Base-by-base conservation (phyloP, 192 early-diverging fungal species). In the Kappamyces sp. region DNA sequence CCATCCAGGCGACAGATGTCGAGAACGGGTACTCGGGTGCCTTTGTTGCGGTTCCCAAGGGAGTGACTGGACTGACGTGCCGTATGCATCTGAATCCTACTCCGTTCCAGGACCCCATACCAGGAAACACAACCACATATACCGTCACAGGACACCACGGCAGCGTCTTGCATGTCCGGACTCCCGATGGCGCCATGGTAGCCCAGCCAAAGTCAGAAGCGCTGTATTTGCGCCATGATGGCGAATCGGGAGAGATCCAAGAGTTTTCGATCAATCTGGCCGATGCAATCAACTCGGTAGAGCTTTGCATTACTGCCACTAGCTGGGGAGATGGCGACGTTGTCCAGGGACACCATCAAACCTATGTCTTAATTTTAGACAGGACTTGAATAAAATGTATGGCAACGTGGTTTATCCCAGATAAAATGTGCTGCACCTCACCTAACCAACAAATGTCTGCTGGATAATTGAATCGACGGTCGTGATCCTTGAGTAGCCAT, bases 221-320 rank as follows among this genome's bases (percentile, higher is more conserved):
- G 12, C 43, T 45, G 12, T n/a, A 53, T 15, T 53, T 53, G 5
- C 37, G 12, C 29, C 12, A 11, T 53, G 51, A 5, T 1, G 12
- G 36, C 37, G 31, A 53, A 53, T 9, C 43, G 12, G 12, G 12
- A 12, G 12, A 53, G 14, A 53, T 53, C 15, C 51, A 53, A 37
- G 51, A 15, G 5, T 35, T 53, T 6, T 39, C 11, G 37, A 39
- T 53, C 7, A 5, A 37, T 39, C 29, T 53, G 31, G 15, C 12
- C 12, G 51, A 53, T 53, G 11, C 5, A n/a, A 53, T 53, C n/a
- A 53, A 53, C 30, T 14, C 14, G 14, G 12, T 53, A n/a, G 51
- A 53, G 31, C 41, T 53, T 53, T 31, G 12, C 41, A 14, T 53
- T 32, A 53, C n/a, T 53, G 51, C 51, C 30, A 49, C 35, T 1